Evolutionary conservation across 1,284 basidiomycete species (phyloP).

Genomic region (Rhodotorula sp.): DNA sequence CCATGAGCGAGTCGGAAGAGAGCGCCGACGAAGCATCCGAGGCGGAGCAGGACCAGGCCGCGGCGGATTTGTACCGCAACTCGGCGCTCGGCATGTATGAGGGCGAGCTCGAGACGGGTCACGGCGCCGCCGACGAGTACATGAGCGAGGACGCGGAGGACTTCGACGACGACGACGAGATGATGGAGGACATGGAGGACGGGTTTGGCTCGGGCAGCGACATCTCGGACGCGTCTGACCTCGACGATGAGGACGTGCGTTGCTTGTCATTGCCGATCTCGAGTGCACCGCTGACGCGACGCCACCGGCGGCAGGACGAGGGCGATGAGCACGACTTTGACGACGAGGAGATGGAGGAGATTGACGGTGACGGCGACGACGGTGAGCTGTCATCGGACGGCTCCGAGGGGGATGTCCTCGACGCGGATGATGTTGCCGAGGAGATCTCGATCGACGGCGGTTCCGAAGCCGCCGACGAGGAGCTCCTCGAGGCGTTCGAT

Average conservation of each 20-base stretch:
- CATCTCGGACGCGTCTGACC: slow-evolving; percentile 44
- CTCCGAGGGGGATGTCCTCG: slow-evolving; percentile 15
- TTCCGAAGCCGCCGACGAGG: slow-evolving; percentile 11
- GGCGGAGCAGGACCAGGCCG: slow-evolving; percentile 69
- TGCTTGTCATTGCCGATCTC: neutral
- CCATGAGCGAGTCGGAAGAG: slow-evolving; percentile 57
- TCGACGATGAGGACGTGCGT: slow-evolving; percentile 34
- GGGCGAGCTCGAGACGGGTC: slow-evolving; percentile 48
- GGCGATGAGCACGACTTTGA: slow-evolving; percentile 29
- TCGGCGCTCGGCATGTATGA: slow-evolving; percentile 92
- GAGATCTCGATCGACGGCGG: slow-evolving; percentile 19
- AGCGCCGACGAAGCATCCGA: slow-evolving; percentile 55
- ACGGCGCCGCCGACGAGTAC: slow-evolving; percentile 42
- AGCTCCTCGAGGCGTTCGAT: slow-evolving; percentile 43
- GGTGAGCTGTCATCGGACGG: slow-evolving; percentile 14
- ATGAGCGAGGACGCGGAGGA: slow-evolving; percentile 47
- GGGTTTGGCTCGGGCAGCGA: slow-evolving; percentile 33
- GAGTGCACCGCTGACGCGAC: too few species aligned
- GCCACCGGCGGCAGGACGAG: slow-evolving; percentile 6
- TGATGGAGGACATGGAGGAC: slow-evolving; percentile 42
- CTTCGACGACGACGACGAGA: slow-evolving; percentile 56
- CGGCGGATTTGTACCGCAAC: slow-evolving; percentile 92
- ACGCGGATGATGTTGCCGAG: slow-evolving; percentile 28
- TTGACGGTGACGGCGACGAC: slow-evolving; percentile 22
- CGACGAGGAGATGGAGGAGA: slow-evolving; percentile 57